phyloP scores from a whole-genome alignment of 345 rosid species.

The Acer campestre region DNA sequence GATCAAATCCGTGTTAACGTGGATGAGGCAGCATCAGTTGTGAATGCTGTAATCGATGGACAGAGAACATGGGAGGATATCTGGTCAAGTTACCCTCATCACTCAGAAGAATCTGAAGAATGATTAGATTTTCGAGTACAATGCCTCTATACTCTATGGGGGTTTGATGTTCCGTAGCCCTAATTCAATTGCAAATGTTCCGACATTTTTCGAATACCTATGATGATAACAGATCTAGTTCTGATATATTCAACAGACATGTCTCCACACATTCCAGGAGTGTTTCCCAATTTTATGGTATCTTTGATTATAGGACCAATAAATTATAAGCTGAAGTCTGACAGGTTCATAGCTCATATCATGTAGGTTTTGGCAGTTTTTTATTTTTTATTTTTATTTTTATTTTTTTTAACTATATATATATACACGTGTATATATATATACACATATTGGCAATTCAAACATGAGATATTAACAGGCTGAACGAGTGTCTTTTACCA shows the following conservation, averaged over 20 bases:
- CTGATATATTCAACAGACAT: too few species aligned
- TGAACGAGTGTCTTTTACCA: too few species aligned
- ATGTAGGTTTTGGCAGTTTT: too few species aligned
- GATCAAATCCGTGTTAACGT: conserved; percentile 77
- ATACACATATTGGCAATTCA: too few species aligned
- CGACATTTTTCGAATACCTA: neutral
- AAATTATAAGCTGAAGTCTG: neutral
- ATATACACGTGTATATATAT: too few species aligned
- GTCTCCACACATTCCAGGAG: neutral
- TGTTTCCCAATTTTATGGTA: neutral
- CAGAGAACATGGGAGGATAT: conserved; percentile 71
- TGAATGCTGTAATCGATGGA: conserved; percentile 72
- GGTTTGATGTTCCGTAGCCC: neutral
- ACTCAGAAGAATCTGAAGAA: conserved; percentile 61
- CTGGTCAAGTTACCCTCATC: conserved; percentile 76
- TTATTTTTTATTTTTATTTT: too few species aligned
- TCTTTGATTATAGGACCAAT: neutral
- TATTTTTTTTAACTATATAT: too few species aligned
- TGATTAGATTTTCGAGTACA: conserved; percentile 27
- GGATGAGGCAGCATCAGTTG: conserved; percentile 65
- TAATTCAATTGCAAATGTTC: neutral
- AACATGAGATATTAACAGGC: too few species aligned
- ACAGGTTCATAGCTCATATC: neutral
- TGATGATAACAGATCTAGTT: neutral
- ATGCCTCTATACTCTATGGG: neutral